A percentile compares a stretch with the other conserved stretches of the same genome.
Conservation (phyloP, 2,329 filamentous ascomycete species). For the Zarea fungicola region DNA sequence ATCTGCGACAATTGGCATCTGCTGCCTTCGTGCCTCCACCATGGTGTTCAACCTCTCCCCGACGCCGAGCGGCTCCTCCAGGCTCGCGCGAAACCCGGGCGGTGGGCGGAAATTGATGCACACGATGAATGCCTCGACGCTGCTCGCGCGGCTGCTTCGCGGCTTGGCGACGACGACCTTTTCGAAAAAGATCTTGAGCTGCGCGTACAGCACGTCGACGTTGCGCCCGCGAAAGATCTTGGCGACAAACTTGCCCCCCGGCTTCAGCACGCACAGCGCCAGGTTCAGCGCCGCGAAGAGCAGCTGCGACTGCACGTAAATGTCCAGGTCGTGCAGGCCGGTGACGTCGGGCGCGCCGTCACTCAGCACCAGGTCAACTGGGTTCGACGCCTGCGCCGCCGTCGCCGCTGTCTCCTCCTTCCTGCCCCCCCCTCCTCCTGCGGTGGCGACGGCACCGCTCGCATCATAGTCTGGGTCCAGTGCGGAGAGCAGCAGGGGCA, state of each 20-base stretch:
- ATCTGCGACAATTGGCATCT: constrained; percentile 36
- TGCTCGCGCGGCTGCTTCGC: constrained; percentile 88
- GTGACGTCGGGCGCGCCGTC: constrained; percentile 97
- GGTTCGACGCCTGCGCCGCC: constrained; percentile 55
- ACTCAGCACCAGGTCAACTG: constrained; percentile 88
- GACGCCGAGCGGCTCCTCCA: constrained; percentile 69
- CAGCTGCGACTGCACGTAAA: constrained; percentile 94
- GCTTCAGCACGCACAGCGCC: constrained; percentile 84
- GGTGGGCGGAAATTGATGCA: constrained; percentile 86
- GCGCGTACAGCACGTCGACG: constrained; percentile 91
- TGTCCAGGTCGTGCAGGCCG: constrained; percentile 92
- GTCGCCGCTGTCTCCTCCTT: constrained; percentile 26
- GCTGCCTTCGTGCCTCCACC: constrained; percentile 37
- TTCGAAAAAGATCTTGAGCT: constrained; percentile 85
- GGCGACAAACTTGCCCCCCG: constrained; percentile 92
- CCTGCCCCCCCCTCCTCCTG: too few species aligned
- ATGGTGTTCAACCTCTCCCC: constrained; percentile 50
- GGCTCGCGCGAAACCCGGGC: constrained; percentile 65
- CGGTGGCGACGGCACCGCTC: too few species aligned
- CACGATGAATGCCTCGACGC: constrained; percentile 94
- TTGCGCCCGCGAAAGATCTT: constrained; percentile 96
- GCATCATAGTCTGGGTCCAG: constrained; percentile 71
- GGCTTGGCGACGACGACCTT: constrained; percentile 89
- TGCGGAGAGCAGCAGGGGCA: constrained; percentile 79
- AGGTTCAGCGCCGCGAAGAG: constrained; percentile 92